Percentiles rank a stretch among this genome's conserved stretches.
Conservation (phyloP, 345 rosid genomes). For the Euphorbia pulcherrima region DNA sequence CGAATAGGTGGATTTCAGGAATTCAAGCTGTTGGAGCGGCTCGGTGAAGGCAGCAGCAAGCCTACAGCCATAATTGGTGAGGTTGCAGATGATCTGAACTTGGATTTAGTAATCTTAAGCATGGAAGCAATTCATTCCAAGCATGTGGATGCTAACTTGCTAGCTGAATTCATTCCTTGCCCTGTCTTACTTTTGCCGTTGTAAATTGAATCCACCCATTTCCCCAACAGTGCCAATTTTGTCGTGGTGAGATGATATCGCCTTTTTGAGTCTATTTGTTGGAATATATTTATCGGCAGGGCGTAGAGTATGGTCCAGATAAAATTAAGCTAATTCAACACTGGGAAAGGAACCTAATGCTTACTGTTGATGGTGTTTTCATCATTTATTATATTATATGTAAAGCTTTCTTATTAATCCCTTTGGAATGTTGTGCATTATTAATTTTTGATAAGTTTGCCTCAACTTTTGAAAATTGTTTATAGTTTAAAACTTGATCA, state of each 20-base stretch:
- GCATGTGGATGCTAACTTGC: conserved; percentile 84
- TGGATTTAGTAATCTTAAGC: conserved; percentile 87
- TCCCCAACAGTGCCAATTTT: conserved; percentile 20
- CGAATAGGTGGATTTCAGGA: conserved; percentile 77
- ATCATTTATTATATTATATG: background rate
- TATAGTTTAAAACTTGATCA: background rate
- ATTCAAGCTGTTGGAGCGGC: conserved; percentile 74
- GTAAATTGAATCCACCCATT: conserved; percentile 15
- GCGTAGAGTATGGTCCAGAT: background rate
- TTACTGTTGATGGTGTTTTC: background rate
- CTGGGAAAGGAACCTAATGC: background rate
- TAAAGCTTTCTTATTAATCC: background rate
- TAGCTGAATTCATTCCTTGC: conserved; percentile 93
- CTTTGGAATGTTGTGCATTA: background rate
- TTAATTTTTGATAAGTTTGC: no score
- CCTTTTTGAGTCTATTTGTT: conserved; percentile 6
- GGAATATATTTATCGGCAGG: background rate
- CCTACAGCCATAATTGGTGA: conserved; percentile 93
- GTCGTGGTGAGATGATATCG: conserved; percentile 14
- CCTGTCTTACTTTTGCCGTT: conserved; percentile 85
- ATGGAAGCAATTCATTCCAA: conserved; percentile 99
- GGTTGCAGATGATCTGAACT: conserved; percentile 81
- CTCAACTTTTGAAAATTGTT: background rate
- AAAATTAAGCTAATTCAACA: background rate
- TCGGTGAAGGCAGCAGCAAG: conserved; percentile 77